Evolutionary conservation across 208 protist genomes (phyloP).

Genomic region (Lotmaria passim): DNA sequence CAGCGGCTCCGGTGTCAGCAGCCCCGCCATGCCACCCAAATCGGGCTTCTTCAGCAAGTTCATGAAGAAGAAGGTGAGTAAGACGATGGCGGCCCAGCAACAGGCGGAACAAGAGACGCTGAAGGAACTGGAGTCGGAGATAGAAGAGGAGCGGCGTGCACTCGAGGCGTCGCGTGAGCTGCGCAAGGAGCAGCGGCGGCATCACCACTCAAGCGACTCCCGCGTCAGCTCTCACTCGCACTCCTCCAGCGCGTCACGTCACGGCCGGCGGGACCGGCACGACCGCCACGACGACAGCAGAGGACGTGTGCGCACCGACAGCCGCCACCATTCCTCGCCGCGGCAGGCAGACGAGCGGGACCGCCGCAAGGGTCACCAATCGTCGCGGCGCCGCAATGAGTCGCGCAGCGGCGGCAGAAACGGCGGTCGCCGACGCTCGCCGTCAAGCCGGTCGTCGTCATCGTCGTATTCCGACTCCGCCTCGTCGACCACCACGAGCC

Average conservation of each 20-base stretch:
- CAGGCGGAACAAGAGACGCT: conserved; percentile 1
- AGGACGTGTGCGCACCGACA: conserved; percentile 1
- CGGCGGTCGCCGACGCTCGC: conserved; percentile 15
- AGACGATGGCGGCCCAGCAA: conserved; percentile 18
- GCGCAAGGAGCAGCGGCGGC: neutral
- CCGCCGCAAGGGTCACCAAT: neutral
- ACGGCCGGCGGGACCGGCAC: conserved; percentile 4
- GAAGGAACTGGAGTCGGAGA: conserved; percentile 11
- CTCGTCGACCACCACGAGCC: neutral
- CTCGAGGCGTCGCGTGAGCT: conserved; percentile 1
- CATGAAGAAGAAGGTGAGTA: conserved; percentile 41
- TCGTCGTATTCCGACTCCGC: conserved; percentile 5
- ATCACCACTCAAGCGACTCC: neutral
- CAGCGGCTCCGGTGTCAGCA: conserved; percentile 4
- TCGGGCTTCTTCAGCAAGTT: conserved; percentile 22
- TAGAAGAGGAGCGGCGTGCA: conserved; percentile 7
- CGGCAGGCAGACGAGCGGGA: neutral
- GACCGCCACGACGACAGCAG: conserved; percentile 8
- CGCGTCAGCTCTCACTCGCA: neutral
- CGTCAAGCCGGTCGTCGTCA: conserved; percentile 1
- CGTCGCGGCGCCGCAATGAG: conserved; percentile 6
- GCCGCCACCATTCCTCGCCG: conserved; percentile 4
- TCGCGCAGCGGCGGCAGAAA: conserved; percentile 4
- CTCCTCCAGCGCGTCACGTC: neutral
- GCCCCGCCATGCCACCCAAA: conserved; percentile 3